Conservation (phyloP, 768 basidiomycete genomes). For the Mycena sanguinolenta region DNA sequence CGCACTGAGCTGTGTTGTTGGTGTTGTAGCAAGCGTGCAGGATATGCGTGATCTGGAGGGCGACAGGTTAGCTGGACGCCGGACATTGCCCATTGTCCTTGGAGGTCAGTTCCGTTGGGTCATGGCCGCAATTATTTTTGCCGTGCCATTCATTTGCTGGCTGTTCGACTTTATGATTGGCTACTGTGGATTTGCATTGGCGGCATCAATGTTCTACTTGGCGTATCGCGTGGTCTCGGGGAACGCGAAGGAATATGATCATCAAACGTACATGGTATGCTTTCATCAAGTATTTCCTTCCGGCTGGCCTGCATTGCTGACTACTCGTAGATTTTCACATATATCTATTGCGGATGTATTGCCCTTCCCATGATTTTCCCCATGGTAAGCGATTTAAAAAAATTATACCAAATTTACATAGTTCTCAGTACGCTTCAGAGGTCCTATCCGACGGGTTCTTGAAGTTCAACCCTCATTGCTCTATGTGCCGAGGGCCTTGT, state of each 20-base stretch:
- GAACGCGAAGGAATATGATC: background rate
- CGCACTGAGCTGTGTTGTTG: conserved; percentile 41
- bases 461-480: too few species aligned
- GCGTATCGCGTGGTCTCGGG: background rate
- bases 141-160: conserved; percentile 1
- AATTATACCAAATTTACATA: too few species aligned
- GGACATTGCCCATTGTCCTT: conserved; percentile 56
- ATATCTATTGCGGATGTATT: conserved; percentile 3
- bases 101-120: conserved; percentile 45
- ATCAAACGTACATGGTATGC: conserved; percentile 4
- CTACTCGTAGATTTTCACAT: background rate
- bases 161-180: background rate
- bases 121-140: conserved; percentile 20
- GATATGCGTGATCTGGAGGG: conserved; percentile 57
- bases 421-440: too few species aligned
- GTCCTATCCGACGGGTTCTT: too few species aligned
- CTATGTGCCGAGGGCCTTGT: too few species aligned
- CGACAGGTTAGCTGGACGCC: conserved; percentile 50
- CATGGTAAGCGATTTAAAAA: too few species aligned
- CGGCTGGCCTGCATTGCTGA: too few species aligned
- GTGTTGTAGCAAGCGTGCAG: conserved; percentile 53
- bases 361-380: background rate
- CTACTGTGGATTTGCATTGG: background rate
- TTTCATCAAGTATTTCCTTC: too few species aligned
- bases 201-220: background rate